These are phyloP conservation scores for Aureobasidium leucospermi DNA, from an alignment of 2,329 filamentous ascomycete species.

Conservation along the genomic window DNA sequence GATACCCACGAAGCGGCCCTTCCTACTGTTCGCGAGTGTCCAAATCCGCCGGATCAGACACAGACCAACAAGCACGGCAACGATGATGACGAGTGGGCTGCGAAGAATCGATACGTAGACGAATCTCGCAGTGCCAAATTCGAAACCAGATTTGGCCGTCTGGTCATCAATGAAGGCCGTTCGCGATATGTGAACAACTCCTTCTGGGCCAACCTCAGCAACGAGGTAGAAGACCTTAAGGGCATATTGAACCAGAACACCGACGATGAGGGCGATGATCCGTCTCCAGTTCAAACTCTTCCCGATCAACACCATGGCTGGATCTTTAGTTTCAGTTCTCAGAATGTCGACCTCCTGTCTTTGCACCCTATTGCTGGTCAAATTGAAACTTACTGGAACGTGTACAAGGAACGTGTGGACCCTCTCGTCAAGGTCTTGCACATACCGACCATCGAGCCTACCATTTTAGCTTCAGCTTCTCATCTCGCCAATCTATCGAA, in stretches of 20 bases:
- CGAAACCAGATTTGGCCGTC: slow-evolving; percentile 52
- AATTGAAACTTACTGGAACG: slow-evolving; percentile 60
- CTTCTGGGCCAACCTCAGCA: slow-evolving; percentile 69
- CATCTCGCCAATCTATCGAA: slow-evolving; percentile 53
- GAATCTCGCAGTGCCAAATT: slow-evolving; percentile 19
- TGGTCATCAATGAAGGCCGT: slow-evolving; percentile 64
- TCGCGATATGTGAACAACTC: slow-evolving; percentile 68
- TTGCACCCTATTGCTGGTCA: slow-evolving; percentile 61
- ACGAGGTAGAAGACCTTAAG: slow-evolving; percentile 61
- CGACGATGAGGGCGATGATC: slow-evolving; percentile 53
- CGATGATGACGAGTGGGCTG: neutral
- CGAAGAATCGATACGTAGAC: neutral
- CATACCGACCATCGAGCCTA: slow-evolving; percentile 56
- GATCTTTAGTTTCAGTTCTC: slow-evolving; percentile 64
- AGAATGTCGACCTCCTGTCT: slow-evolving; percentile 57
- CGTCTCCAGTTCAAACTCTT: slow-evolving; percentile 31
- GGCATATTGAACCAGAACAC: slow-evolving; percentile 55
- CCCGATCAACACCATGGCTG: slow-evolving; percentile 60
- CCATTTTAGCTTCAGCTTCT: slow-evolving; percentile 54
- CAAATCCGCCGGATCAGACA: slow-evolving; percentile 23
- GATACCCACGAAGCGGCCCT: neutral
- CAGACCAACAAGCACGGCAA: neutral
- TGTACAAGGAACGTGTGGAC: slow-evolving; percentile 67
- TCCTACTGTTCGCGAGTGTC: slow-evolving; percentile 8
- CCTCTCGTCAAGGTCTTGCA: slow-evolving; percentile 66